These are phyloP conservation scores for Leccinum longicurvipes DNA, from an alignment of 768 basidiomycete genomes.

Conservation along the genomic window DNA sequence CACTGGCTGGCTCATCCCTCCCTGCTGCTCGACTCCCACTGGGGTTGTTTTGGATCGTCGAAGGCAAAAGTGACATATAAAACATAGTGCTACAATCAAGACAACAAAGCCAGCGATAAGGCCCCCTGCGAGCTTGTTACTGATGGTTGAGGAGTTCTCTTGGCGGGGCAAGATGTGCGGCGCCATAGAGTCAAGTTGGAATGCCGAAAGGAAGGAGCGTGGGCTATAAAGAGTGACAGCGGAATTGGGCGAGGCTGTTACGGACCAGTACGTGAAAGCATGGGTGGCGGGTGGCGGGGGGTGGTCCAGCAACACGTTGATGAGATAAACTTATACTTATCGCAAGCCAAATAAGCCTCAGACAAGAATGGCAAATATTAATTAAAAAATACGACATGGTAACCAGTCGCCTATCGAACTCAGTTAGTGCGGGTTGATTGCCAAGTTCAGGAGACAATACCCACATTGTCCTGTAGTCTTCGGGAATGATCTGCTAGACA, in stretches of 20 bases:
- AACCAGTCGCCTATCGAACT: not conserved
- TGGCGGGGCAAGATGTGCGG: slow-evolving; percentile 12
- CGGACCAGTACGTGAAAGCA: not conserved
- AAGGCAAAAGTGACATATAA: slow-evolving; percentile 36
- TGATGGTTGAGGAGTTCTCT: not conserved
- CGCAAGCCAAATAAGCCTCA: not conserved
- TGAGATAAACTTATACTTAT: slow-evolving; percentile 9
- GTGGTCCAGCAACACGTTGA: not conserved
- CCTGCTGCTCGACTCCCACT: slow-evolving; percentile 35
- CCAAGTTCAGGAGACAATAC: slow-evolving; percentile 2
- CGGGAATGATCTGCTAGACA: not conserved
- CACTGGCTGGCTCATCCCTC: slow-evolving; percentile 4
- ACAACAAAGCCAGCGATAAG: slow-evolving; percentile 18
- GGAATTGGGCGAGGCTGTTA: not conserved
- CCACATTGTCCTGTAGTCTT: not conserved
- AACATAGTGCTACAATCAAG: slow-evolving; percentile 30
- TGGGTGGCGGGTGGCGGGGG: not conserved
- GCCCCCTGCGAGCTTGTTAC: slow-evolving; percentile 51
- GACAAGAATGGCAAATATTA: not conserved
- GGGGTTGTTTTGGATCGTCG: slow-evolving; percentile 39
- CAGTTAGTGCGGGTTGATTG: slow-evolving; percentile 10
- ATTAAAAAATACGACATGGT: not conserved
- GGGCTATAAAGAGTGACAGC: slow-evolving; percentile 9
- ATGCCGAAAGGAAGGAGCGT: not conserved
- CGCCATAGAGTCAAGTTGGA: slow-evolving; percentile 17